Conservation (phyloP, 495 filamentous ascomycete species). For the Tuber microsphaerosporum region DNA sequence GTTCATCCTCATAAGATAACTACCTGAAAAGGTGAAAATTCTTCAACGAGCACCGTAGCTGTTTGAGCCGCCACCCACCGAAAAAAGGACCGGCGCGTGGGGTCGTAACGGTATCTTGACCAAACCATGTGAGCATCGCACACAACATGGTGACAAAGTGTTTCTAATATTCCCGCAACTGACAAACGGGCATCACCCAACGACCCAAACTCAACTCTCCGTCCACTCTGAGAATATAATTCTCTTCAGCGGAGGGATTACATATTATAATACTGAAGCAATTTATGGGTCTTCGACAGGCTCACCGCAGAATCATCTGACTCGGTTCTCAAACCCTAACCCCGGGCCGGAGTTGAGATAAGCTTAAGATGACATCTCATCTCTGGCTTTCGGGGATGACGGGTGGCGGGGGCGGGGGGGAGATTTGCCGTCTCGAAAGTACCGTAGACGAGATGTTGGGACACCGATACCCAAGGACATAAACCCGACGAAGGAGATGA, state of each 20-base stretch:
- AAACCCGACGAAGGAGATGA: neutral
- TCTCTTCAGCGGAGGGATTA: neutral
- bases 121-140: neutral
- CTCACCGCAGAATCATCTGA: neutral
- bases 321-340: neutral
- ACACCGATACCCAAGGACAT: neutral
- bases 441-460: neutral
- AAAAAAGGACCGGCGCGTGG: neutral
- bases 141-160: neutral
- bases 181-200: neutral
- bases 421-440: neutral
- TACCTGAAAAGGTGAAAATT: neutral
- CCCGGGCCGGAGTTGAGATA: neutral
- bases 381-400: neutral
- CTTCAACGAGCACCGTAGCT: neutral
- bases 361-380: neutral
- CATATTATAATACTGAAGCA: neutral
- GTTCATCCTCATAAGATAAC: neutral
- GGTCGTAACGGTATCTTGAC: neutral
- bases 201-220: neutral
- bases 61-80: neutral
- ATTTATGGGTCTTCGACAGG: neutral
- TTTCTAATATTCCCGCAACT: neutral
- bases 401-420: slow-evolving; percentile 1
- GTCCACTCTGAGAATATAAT: neutral